Evolutionary conservation across 2,329 filamentous ascomycete species (phyloP), one percentile per base, ranked within the genome.

Genomic region (Aspergillus sp.): DNA sequence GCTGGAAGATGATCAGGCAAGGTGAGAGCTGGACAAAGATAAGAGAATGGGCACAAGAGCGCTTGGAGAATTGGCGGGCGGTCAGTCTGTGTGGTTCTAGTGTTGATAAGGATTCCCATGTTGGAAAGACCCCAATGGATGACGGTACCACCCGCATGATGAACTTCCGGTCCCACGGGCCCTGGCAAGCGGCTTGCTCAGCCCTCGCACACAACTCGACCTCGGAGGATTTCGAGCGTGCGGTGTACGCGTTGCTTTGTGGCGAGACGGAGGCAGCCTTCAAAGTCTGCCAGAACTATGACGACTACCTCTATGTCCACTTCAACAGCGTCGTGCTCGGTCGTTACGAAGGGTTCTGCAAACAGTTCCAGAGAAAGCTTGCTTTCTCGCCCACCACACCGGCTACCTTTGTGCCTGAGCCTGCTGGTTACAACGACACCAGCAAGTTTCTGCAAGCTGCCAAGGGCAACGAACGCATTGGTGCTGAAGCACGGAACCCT

Each of bases 1-100:
- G 88, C 69, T 97, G 90, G 74, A 89, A 95, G 66, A 87, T 95
- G 75, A 75, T 98, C 45, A 83, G 91, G 43, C 83, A 90, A 41
- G 93, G 93, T n/a, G 84, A 82, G 55, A 82, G 77, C 52, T 81
- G 86, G 70, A 70, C 79, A 7, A 80, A 86, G 33, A 86, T 97
- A 53, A 81, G 83, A 47, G 86, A 90, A 43, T 96, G 90, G 88
- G 95, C 90, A 60, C 75, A 85, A 42, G 86, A 91, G 59, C 81
- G 87, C 50, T 88, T 88, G 7, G 90, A 97, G 70, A 81, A 84
- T 52, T 98, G 91, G 91, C 83, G 91, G 52, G 89, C 89, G 38
- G 79, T 91, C 32, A 87, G 86, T 50, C 80, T 97, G 60, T 88
- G 87, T 19, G 86, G 85, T 15, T 66, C 70, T 12, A 68, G 60